phyloP scores from a whole-genome alignment of 495 filamentous ascomycete genomes.

The Cercophora newfieldiana region DNA sequence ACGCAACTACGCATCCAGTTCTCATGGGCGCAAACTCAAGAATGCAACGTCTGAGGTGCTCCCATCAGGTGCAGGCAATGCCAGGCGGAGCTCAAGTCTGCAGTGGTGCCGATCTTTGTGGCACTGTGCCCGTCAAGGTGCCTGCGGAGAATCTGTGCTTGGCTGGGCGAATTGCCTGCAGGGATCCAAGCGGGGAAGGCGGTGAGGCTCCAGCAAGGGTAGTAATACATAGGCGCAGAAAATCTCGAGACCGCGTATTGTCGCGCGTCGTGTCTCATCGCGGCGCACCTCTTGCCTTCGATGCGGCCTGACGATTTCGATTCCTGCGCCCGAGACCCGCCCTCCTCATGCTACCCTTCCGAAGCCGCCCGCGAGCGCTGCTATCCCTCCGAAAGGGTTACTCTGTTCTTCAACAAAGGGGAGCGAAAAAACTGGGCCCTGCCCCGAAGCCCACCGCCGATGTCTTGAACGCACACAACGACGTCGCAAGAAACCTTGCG shows the following conservation, averaged over 20 bases:
- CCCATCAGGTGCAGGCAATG: too few relatives aligned
- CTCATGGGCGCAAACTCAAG: neutral
- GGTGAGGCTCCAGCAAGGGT: neutral
- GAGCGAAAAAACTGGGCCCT: too few relatives aligned
- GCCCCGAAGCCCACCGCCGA: too few relatives aligned
- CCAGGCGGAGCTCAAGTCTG: too few relatives aligned
- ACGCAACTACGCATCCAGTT: too few relatives aligned
- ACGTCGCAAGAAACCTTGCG: neutral
- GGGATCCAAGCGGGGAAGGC: neutral
- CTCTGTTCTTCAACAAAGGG: too few relatives aligned
- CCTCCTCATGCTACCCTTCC: conserved; percentile 7
- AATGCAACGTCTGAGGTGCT: too few relatives aligned
- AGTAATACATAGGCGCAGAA: too few relatives aligned
- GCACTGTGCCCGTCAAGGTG: too few relatives aligned
- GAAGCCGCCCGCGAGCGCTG: conserved; percentile 6
- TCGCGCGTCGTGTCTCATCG: neutral
- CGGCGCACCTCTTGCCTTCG: too few relatives aligned
- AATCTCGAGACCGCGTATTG: too few relatives aligned
- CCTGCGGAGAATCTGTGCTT: neutral
- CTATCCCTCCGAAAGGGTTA: neutral
- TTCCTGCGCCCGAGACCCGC: neutral
- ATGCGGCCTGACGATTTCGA: neutral
- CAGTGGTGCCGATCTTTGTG: too few relatives aligned
- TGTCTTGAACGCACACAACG: neutral
- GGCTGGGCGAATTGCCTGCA: neutral